Conservation (phyloP, 2,329 filamentous ascomycete genomes). For the Aspergillus ibericus region DNA sequence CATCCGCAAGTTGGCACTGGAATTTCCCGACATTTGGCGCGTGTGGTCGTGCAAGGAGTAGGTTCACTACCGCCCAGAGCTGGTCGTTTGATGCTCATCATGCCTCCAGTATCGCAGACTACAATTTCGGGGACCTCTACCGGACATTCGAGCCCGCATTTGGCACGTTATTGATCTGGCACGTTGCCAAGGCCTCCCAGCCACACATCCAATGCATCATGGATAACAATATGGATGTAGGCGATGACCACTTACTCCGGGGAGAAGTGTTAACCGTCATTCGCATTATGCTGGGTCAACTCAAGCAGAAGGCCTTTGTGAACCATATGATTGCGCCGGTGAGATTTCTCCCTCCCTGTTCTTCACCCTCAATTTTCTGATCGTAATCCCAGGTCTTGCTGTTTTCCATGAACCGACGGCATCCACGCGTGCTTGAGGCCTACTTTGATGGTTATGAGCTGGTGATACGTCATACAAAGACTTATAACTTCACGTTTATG, state of each 20-base stretch:
- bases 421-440: conserved; percentile 7
- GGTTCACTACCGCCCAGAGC: not conserved
- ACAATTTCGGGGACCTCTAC: not conserved
- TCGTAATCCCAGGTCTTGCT: not conserved
- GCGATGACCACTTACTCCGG: not conserved
- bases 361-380: too few relatives aligned
- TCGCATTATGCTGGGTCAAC: not conserved
- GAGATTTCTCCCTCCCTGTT: conserved; percentile 5
- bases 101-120: not conserved
- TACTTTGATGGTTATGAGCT: conserved; percentile 7
- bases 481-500: not conserved
- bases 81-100: not conserved
- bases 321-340: conserved; percentile 2
- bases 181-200: not conserved
- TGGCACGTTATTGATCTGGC: not conserved
- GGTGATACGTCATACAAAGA: not conserved
- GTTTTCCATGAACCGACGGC: not conserved
- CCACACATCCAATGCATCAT: conserved; percentile 5
- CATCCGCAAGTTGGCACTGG: not conserved
- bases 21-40: not conserved
- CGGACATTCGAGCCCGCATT: not conserved
- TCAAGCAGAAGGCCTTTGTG: not conserved
- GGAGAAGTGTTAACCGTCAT: not conserved
- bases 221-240: not conserved
- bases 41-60: not conserved